Conservation (phyloP, 768 basidiomycete genomes). For the Leccinum ochraceum region DNA sequence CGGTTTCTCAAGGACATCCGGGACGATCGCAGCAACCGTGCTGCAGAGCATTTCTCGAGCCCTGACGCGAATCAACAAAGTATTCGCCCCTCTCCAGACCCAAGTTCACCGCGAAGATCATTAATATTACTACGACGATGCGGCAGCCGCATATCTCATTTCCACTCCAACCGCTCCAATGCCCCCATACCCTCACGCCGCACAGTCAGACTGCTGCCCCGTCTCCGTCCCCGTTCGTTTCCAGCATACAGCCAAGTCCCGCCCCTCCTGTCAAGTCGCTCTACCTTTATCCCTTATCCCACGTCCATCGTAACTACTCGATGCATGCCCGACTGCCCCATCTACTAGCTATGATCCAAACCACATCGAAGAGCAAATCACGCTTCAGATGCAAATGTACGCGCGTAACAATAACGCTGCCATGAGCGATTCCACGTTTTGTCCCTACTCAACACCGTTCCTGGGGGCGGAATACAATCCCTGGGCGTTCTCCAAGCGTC, state of each 20-base stretch:
- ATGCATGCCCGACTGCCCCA: constrained; percentile 42
- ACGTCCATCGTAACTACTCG: constrained; percentile 59
- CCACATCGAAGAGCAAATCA: constrained; percentile 66
- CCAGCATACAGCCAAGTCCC: constrained; percentile 54
- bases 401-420: constrained; percentile 68
- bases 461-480: constrained; percentile 63
- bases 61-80: constrained; percentile 21
- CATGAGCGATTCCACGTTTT: constrained; percentile 73
- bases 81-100: constrained; percentile 37
- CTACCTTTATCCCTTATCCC: constrained; percentile 75
- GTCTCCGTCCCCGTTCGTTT: constrained; percentile 66
- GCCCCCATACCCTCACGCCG: constrained; percentile 82
- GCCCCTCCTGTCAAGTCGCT: constrained; percentile 66
- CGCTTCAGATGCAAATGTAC: constrained; percentile 75
- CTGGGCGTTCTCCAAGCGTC: constrained; percentile 70
- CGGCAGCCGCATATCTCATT: constrained; percentile 58
- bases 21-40: constrained; percentile 24
- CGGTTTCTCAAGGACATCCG: constrained; percentile 18
- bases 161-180: constrained; percentile 55
- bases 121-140: constrained; percentile 54
- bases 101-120: constrained; percentile 56
- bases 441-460: constrained; percentile 75
- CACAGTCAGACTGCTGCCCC: constrained; percentile 74
- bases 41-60: constrained; percentile 23
- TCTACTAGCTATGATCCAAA: constrained; percentile 42